Evolutionary conservation across 2,329 filamentous ascomycete genomes (phyloP).

Genomic region (Pestalotiopsis sp.): DNA sequence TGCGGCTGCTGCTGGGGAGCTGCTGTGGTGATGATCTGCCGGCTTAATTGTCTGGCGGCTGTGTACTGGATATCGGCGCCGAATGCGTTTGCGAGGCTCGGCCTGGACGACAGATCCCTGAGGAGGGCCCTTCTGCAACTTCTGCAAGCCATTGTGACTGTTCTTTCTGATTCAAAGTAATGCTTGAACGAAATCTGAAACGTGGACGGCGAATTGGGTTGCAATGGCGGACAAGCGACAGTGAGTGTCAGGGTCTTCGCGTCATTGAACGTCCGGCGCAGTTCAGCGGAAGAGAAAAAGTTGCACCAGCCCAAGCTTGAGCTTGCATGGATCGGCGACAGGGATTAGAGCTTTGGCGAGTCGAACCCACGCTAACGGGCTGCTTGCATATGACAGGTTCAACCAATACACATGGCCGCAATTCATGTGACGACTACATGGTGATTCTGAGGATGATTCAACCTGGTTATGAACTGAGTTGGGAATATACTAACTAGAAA

Average conservation of each 20-base stretch:
- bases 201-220: background rate
- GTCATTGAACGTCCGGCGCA: conserved; percentile 19
- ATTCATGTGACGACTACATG: background rate
- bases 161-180: background rate
- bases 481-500: too few relatives aligned
- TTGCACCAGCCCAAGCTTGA: conserved; percentile 3
- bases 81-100: background rate
- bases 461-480: too few relatives aligned
- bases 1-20: conserved; percentile 15
- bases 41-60: conserved; percentile 19
- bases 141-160: conserved; percentile 1
- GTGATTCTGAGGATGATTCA: too few relatives aligned
- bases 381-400: conserved; percentile 11
- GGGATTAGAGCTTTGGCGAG: conserved; percentile 6
- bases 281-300: conserved; percentile 11
- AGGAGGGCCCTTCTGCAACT: background rate
- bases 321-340: conserved; percentile 9
- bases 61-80: background rate
- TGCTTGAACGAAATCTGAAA: background rate
- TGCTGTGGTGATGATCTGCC: conserved; percentile 21
- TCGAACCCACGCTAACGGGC: background rate
- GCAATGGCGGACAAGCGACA: background rate
- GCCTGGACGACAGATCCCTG: background rate
- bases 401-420: background rate
- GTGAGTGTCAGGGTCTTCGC: conserved; percentile 17